Evolutionary conservation across 1,139 yeast species (phyloP), one percentile per base, ranked within the genome.

Genomic region (Kodamaea fungicola): DNA sequence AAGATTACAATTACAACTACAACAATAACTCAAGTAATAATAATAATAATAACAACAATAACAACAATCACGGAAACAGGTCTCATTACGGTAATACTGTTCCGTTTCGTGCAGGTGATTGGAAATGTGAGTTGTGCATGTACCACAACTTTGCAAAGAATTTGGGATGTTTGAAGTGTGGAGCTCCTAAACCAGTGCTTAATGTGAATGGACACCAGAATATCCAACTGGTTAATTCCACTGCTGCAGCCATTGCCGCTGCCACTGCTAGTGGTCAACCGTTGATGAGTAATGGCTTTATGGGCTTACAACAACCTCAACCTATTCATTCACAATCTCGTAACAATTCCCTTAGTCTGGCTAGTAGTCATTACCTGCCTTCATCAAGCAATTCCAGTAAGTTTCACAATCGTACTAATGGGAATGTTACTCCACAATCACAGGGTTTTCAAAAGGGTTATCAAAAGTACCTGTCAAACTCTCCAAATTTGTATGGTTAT

Each of bases 81-180:
- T 41, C 51, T 4, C 59, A 57, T 33, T 59, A 59, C 40, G 56
- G 57, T 26, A 61, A 54, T 32, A 67, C 74, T 44, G 95, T 89
- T 8, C 97, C 97, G 10, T 90, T 90, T 61, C 76, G 97, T 52
- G 97, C 97, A 2, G 97, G 97, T 33, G 97, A 90, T 61, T 90
- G 97, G 97, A 89, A 88, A 59, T 89, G 97, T 67, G 94, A 84
- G 38, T 72, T 78, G 26, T 90, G 97, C 58, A 74, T 80, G 34
- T 90, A 89, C 57, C 97, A 90, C 61, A 90, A 90, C 58, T 90
- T 90, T 71, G 97, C 97, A 6, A 89, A 90, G 54, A 90, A 90
- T 58, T 69, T 86, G 43, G 80, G 81, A 43, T 89, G 97, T 57
- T 69, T 89, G 54, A 83, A 90, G 55, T 89, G 97, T 63, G 95